Evolutionary conservation across 225 moss, liverwort and hornwort genomes (phyloP).

Genomic region (Marchantia polymorpha): DNA sequence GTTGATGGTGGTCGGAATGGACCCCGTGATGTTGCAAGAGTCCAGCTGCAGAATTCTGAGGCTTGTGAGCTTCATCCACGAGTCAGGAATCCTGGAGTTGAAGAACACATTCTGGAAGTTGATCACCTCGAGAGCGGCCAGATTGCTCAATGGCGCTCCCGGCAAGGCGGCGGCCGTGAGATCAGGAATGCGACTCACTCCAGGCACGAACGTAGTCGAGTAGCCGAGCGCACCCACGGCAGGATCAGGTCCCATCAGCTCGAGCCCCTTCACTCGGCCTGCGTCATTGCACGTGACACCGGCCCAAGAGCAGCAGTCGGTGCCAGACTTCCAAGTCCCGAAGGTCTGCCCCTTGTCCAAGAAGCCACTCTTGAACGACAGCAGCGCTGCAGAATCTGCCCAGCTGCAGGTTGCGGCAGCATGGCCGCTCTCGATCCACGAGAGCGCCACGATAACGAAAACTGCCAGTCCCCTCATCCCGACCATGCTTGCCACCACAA

Average conservation of each 20-base stretch:
- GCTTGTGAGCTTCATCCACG: slow-evolving; percentile 26
- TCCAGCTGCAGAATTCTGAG: slow-evolving; percentile 12
- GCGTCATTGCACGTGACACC: slow-evolving; percentile 6
- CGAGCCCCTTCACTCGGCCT: slow-evolving; percentile 27
- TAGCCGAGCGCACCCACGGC: background rate
- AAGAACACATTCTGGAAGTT: slow-evolving; percentile 24
- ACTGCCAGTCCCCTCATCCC: background rate
- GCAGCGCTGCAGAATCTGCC: slow-evolving; percentile 23
- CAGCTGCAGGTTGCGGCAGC: slow-evolving; percentile 20
- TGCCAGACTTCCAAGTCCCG: slow-evolving; percentile 8
- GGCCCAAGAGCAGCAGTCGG: slow-evolving; percentile 17
- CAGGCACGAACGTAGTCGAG: background rate
- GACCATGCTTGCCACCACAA: background rate
- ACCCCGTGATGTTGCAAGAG: slow-evolving; percentile 39
- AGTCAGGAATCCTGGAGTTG: slow-evolving; percentile 22
- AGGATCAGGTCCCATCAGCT: background rate
- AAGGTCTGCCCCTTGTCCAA: background rate
- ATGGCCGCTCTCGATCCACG: background rate
- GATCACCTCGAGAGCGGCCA: slow-evolving; percentile 26
- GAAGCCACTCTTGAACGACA: slow-evolving; percentile 30
- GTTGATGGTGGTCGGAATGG: slow-evolving; percentile 53
- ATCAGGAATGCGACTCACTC: background rate
- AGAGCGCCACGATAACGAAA: background rate
- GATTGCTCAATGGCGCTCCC: slow-evolving; percentile 25
- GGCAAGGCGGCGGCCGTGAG: background rate